Base-by-base conservation (phyloP, 1,139 yeast genomes). In the Taphrina wiesneri region DNA sequence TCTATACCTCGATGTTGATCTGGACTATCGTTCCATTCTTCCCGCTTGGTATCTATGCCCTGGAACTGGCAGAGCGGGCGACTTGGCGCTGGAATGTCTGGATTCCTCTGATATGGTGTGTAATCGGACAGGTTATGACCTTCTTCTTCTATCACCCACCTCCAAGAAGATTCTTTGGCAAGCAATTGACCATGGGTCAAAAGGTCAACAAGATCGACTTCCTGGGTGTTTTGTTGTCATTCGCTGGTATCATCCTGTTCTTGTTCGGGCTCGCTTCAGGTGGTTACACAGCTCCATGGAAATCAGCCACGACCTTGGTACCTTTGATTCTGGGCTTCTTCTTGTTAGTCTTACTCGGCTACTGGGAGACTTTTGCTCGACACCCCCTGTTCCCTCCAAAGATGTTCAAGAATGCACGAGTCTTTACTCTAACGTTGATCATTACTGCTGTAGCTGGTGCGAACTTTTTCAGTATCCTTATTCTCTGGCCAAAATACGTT, bases 101-200 rank as follows among this genome's bases (percentile, higher is more conserved):
- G 63, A 59, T 59, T n/a, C 53, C 63, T 0, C 25, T 59, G 34
- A 49, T 59, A 9, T 59, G 63, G 63, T 21, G 26, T n/a, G 63
- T 39, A n/a, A 59, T 59, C n/a, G 63, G 63, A 9, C 63, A 34
- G 23, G 36, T 59, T 47, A 28, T 59, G 63, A 47, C 56, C n/a
- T 59, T 59, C 63, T 47, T 59, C 63, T 59, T 59, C 63, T 59
- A 59, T 47, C 63, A 59, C 56, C 63, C 63, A 23, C 63, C 63
- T 15, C 63, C 63, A 7, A 28, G 63, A 6, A 25, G 36, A 6
- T 59, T 59, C 56, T 28, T 28, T 26, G 63, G 63, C 36, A 46
- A 49, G 47, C 46, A 46, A 11, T 43, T 49, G 45, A 34, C 30
- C 32, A 17, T 47, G 46, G 34, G 34, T 15, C 54, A 59, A 34